phyloP scores from a whole-genome alignment of 192 early-diverging fungal species.

The Entomortierella chlamydospora region DNA sequence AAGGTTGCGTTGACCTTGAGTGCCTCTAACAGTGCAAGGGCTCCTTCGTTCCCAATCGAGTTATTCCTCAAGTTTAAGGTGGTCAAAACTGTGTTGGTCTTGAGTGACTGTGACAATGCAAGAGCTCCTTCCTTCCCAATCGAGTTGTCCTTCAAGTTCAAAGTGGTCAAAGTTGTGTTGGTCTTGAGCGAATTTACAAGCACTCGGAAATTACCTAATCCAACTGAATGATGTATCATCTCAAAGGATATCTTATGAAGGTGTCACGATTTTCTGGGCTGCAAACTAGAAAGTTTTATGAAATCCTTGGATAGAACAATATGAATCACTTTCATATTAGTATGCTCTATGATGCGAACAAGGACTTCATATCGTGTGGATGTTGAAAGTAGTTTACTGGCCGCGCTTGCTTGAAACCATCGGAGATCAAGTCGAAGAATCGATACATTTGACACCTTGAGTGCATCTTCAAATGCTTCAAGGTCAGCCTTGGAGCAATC shows the following conservation, averaged over 20 bases:
- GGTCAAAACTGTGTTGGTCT: background rate
- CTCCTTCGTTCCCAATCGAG: conserved; percentile 3
- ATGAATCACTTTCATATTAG: background rate
- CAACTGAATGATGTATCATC: background rate
- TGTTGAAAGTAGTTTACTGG: conserved; percentile 8
- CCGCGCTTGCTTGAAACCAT: background rate
- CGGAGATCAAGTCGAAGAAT: conserved; percentile 20
- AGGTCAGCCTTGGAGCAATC: background rate
- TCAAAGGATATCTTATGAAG: conserved; percentile 2
- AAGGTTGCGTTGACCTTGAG: conserved; percentile 7
- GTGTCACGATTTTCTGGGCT: conserved; percentile 8
- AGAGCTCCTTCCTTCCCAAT: background rate
- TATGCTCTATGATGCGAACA: conserved; percentile 1
- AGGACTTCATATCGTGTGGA: conserved; percentile 3
- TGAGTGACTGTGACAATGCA: background rate
- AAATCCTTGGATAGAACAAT: background rate
- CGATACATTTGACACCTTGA: conserved; percentile 3
- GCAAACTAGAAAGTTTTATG: conserved; percentile 7
- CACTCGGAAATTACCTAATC: background rate
- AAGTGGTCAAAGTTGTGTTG: conserved; percentile 4
- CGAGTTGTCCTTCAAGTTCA: conserved; percentile 1
- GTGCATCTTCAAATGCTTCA: background rate
- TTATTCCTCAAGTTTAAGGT: background rate
- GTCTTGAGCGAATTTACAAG: conserved; percentile 10
- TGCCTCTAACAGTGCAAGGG: background rate